phyloP scores from a whole-genome alignment of 163 green algal genomes.

The Coccomyxa subellipsoidea region DNA sequence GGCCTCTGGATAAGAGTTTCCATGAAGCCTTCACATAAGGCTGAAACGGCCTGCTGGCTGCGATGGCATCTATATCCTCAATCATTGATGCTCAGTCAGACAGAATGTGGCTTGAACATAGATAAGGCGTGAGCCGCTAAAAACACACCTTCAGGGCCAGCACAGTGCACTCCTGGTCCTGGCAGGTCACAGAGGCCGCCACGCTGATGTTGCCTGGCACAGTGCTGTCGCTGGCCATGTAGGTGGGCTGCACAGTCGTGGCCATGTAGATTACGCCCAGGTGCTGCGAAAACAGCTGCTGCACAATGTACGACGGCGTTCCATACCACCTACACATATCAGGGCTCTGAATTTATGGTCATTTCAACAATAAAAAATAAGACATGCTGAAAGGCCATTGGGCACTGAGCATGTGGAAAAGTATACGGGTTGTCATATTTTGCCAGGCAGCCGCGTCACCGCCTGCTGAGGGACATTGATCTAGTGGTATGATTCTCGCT shows the following conservation, averaged over 20 bases:
- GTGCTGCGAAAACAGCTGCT: slow-evolving; percentile 46
- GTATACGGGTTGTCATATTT: no score
- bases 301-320: slow-evolving; percentile 54
- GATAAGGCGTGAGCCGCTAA: background rate
- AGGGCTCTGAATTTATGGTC: background rate
- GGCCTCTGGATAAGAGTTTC: no score
- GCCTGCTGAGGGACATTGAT: slow-evolving; percentile 5
- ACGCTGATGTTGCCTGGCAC: background rate
- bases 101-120: no score
- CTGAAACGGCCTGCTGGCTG: no score
- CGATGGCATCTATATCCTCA: no score
- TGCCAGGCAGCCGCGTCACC: no score
- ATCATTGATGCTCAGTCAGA: no score
- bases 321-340: slow-evolving; percentile 38
- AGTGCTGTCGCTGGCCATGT: background rate
- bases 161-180: background rate
- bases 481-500: slow-evolving; percentile 14
- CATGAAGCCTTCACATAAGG: no score
- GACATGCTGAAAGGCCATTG: no score
- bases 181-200: background rate
- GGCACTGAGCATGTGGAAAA: no score
- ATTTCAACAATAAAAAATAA: no score
- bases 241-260: slow-evolving; percentile 1
- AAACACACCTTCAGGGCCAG: background rate
- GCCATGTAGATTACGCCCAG: slow-evolving; percentile 35